phyloP scores from a whole-genome alignment of 495 filamentous ascomycete species.

The Aspergillus incahuasiensis region DNA sequence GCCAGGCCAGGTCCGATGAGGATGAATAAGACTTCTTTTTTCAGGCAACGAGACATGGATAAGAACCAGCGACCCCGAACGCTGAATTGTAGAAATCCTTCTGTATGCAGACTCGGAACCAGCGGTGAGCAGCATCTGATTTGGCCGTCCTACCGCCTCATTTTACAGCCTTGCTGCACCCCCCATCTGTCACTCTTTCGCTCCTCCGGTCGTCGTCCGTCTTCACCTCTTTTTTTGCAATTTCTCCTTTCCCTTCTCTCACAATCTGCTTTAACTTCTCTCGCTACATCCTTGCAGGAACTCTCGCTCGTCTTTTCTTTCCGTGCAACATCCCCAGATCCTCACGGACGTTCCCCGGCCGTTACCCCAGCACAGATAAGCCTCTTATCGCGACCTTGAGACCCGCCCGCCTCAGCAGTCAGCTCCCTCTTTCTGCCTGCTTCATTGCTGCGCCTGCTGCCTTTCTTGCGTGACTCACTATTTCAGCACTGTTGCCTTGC shows the following conservation, averaged over 20 bases:
- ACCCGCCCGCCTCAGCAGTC: conserved; percentile 4
- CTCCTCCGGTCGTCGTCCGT: not conserved
- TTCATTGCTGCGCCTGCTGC: conserved; percentile 5
- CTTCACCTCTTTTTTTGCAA: not conserved
- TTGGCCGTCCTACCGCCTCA: conserved; percentile 26
- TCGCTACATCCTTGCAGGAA: conserved; percentile 3
- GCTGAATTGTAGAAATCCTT: not conserved
- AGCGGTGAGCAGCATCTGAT: conserved; percentile 22
- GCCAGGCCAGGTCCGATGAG: not conserved
- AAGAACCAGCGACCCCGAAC: conserved; percentile 2
- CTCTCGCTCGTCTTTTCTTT: conserved; percentile 1
- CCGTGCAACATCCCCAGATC: not conserved
- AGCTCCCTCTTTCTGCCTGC: conserved; percentile 7
- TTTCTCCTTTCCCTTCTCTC: conserved; percentile 6
- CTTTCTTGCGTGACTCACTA: conserved; percentile 2
- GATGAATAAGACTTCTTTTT: conserved; percentile 6
- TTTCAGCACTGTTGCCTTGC: too few relatives aligned
- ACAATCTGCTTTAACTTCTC: conserved; percentile 7
- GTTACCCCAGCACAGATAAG: conserved; percentile 21
- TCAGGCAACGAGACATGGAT: not conserved
- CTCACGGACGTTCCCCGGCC: not conserved
- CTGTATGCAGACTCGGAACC: conserved; percentile 14
- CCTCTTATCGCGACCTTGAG: conserved; percentile 24
- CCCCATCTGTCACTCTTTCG: not conserved
- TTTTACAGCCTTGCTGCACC: conserved; percentile 9